Percentiles rank a stretch among this genome's conserved stretches.
These are phyloP conservation scores for Coccomyxa sp. DNA, from an alignment of 139 green algal species.

Conservation along the genomic window DNA sequence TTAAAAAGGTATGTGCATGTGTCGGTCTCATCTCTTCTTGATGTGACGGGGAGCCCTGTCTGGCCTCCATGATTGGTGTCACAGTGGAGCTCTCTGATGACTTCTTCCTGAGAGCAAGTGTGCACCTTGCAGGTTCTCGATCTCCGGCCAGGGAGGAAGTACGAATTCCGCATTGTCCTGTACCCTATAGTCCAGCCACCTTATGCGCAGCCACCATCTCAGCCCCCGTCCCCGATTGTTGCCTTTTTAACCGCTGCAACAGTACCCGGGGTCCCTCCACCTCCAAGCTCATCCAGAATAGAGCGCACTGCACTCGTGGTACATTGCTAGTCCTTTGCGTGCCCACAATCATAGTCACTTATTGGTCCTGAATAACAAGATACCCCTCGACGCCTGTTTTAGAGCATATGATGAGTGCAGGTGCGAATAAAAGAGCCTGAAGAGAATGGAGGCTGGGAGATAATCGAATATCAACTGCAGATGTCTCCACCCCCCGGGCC, in stretches of 20 bases:
- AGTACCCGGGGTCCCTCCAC: conserved; percentile 22
- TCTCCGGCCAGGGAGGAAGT: conserved; percentile 43
- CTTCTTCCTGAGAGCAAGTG: too few species aligned
- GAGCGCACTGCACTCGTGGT: conserved; percentile 44
- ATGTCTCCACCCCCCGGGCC: conserved; percentile 9
- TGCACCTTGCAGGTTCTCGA: conserved; percentile 34
- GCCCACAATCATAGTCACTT: background rate
- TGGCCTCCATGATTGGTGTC: background rate
- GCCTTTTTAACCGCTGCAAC: conserved; percentile 43
- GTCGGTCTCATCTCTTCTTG: background rate
- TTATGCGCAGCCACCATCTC: background rate
- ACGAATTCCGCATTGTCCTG: conserved; percentile 36
- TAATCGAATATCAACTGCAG: conserved; percentile 45
- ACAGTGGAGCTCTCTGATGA: too few species aligned
- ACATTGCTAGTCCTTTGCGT: background rate
- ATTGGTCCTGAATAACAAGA: background rate
- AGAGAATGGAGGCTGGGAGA: conserved; percentile 51
- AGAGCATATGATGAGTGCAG: conserved; percentile 23
- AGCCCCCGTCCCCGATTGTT: conserved; percentile 22
- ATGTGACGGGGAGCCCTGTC: background rate
- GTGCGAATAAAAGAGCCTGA: conserved; percentile 60
- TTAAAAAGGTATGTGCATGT: background rate
- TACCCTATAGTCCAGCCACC: conserved; percentile 10
- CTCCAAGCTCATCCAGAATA: conserved; percentile 32
- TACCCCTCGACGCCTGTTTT: background rate